Conservation (phyloP, 371 early-diverging fungal genomes). For the Agmasoma carcini region DNA sequence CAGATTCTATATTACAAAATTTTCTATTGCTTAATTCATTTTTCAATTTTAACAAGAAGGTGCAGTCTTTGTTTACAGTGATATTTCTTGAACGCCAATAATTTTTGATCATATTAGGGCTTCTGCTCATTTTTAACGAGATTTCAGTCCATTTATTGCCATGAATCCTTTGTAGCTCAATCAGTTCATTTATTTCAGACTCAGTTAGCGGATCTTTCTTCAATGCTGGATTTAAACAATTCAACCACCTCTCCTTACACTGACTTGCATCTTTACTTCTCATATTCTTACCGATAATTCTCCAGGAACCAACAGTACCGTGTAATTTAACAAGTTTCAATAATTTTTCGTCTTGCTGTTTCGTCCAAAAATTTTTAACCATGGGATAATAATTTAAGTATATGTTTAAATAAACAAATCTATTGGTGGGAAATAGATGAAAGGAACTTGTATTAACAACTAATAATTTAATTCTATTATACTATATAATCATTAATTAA, state of each 20-base stretch:
- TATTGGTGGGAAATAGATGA: too few species aligned
- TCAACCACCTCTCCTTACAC: slow-evolving; percentile 55
- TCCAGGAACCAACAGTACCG: slow-evolving; percentile 51
- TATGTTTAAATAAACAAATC: too few species aligned
- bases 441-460: too few species aligned
- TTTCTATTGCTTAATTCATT: too few species aligned
- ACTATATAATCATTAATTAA: too few species aligned
- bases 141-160: slow-evolving; percentile 55
- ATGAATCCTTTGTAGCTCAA: slow-evolving; percentile 44
- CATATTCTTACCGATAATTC: slow-evolving; percentile 49
- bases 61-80: too few species aligned
- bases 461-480: too few species aligned
- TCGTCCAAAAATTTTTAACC: slow-evolving; percentile 54
- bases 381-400: too few species aligned
- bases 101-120: slow-evolving; percentile 55
- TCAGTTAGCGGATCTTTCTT: slow-evolving; percentile 51
- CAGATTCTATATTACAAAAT: too few species aligned
- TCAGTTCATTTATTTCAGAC: slow-evolving; percentile 47
- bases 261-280: slow-evolving; percentile 53
- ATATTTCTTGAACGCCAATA: too few species aligned
- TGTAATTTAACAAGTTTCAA: slow-evolving; percentile 41
- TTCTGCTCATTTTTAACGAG: slow-evolving; percentile 51
- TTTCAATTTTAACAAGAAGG: too few species aligned
- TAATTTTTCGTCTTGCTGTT: slow-evolving; percentile 53
- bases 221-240: slow-evolving; percentile 53